Base-by-base conservation (phyloP, 139 green algal genomes). In the Chlamydomonas eustigma region DNA sequence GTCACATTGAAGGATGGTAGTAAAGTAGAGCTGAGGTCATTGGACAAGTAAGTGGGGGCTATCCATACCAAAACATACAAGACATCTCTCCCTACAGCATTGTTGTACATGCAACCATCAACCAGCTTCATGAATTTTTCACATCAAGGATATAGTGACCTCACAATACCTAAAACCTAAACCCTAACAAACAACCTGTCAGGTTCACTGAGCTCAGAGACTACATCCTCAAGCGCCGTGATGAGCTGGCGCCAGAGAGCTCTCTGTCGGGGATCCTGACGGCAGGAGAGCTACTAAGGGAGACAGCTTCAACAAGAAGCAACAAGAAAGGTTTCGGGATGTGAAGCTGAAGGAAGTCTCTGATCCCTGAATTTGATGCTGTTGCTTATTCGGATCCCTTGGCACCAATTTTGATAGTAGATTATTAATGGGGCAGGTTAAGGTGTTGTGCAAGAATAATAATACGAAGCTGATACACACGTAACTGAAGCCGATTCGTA, bases 21-120 rank as follows among this genome's bases (percentile, higher is more conserved):
- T 77, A 94, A 94, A 77, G 80, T 96, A 22, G 92, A 97, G 83
- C 87, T 97, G 65, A 83, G 93, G 50, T 87, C 87, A 0, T 39
- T 97, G 31, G 91, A 94, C 37, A 83, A 76, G 86, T 95, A 77
- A 76, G 83, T 38, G 32, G 39, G 2, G 65, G 28, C 12, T 58
- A 12, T 58, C 44, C 44, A 58, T 58, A 58, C 44, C 44, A 28
- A 58, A 12, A 12, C 8, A 12, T 75, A 8, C 8, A 6, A 75
- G 6, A 66, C 37, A 75, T 8, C 8, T 25, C 18, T 24, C 37
- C 3, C 28, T 80, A 3, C 67, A n/a, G 22, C 33, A 36, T 72
- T 74, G n/a, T n/a, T n/a, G n/a, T n/a, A n/a, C n/a, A n/a, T n/a
- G n/a, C n/a, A n/a, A n/a, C n/a, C n/a, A n/a, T 76, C 73, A 72